Evolutionary conservation across 371 early-diverging fungal species (phyloP).

Genomic region (Dipsacomyces acuminosporus): DNA sequence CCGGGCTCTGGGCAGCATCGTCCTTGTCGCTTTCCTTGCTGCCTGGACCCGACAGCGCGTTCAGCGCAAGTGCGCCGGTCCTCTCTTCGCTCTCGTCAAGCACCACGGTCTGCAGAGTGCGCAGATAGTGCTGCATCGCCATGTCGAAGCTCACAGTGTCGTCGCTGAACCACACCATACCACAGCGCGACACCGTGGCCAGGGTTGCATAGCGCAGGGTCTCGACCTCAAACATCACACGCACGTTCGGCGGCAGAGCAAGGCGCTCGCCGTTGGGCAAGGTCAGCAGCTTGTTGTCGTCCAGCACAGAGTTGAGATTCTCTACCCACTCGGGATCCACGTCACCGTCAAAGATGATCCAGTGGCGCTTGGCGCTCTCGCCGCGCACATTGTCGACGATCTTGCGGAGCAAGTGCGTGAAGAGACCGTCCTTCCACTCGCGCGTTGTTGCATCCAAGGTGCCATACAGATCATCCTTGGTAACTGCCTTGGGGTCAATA

Average conservation of each 20-base stretch:
- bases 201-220: constrained; percentile 93
- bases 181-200: constrained; percentile 98
- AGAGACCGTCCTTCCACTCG: constrained; percentile 99
- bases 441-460: constrained; percentile 94
- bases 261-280: constrained; percentile 99
- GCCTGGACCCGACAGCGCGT: constrained; percentile 40
- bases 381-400: constrained; percentile 98
- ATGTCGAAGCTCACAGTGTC: constrained; percentile 82
- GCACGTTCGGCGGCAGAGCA: constrained; percentile 89
- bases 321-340: constrained; percentile 99
- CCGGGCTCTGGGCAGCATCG: constrained; percentile 49
- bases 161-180: constrained; percentile 98
- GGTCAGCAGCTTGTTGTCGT: constrained; percentile 95
- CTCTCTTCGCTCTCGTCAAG: constrained; percentile 83
- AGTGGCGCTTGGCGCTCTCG: constrained; percentile 88
- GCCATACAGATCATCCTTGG: constrained; percentile 95
- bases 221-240: constrained; percentile 99
- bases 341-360: constrained; percentile 99
- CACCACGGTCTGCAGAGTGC: constrained; percentile 63
- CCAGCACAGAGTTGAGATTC: constrained; percentile 97
- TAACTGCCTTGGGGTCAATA: constrained; percentile 97
- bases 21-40: constrained; percentile 12
- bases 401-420: constrained; percentile 94
- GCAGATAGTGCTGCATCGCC: constrained; percentile 80
- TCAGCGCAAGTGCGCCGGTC: constrained; percentile 27